Evolutionary conservation across 352 stramenopile species (phyloP), one percentile per base, ranked within the genome.

Genomic region (Globisporangium cederbergense): DNA sequence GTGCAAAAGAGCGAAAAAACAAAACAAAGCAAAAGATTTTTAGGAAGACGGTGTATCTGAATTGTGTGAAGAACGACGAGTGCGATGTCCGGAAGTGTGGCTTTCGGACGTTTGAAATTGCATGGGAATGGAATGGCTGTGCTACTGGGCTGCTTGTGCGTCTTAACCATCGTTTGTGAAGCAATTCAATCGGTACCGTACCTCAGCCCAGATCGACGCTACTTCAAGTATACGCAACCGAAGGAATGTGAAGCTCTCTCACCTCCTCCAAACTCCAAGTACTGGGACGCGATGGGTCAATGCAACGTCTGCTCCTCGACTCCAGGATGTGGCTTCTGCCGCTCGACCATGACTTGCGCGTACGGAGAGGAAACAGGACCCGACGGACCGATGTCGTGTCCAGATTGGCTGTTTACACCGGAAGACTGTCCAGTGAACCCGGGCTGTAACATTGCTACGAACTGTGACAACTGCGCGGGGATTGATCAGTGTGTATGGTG

Each of bases 291-390:
- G 38, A 87, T 89, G 78, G 73, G 74, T 28, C 66, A 71, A n/a
- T 98, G 92, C 74, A 73, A 75, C 22, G 60, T 67, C 16, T 98
- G 93, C 59, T 66, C 90, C 38, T 62, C 70, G 8, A 74, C 81
- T 49, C 61, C 71, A 11, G 74, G 77, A 13, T 98, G 93, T 59
- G 93, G 93, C 3, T 98, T 91, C 62, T 98, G 93, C 65, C 73
- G 91, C 53, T 97, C 89, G 55, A 97, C 91, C n/a, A 79, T 98
- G 67, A 84, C 73, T 60, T 98, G 93, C 68, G 65, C 89, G 25
- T 65, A 70, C 4, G 91, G 93, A n/a, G 77, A 77, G 40, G 67
- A 75, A n/a, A 66, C 75, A 16, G 88, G 81, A 7, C 84, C 78
- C 20, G 68, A 38, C 61, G 64, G 18, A 70, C 72, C 55, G 67